Percentiles rank a stretch among this genome's conserved stretches.
phyloP scores from a whole-genome alignment of 2,329 filamentous ascomycete species.

The Pseudogymnoascus sp. region DNA sequence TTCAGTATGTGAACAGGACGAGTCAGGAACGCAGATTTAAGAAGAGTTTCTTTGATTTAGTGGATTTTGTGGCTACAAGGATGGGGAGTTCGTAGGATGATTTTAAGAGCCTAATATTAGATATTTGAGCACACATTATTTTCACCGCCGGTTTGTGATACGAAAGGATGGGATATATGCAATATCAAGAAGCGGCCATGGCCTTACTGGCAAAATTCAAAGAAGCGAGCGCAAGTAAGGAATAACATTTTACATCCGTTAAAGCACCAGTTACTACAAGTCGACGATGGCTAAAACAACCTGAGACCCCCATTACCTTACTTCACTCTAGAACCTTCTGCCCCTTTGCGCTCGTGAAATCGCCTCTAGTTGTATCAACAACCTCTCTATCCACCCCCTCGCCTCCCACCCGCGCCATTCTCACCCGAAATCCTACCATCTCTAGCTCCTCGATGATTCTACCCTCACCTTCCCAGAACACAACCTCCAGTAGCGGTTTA shows the following conservation, averaged over 20 bases:
- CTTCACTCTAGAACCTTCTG: not conserved
- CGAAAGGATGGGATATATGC: not conserved
- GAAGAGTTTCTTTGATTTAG: slow-evolving; percentile 42
- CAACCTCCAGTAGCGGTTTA: slow-evolving; percentile 2
- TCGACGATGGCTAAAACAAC: too few relatives aligned
- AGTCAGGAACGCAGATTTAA: slow-evolving; percentile 37
- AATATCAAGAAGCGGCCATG: not conserved
- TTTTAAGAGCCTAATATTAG: not conserved
- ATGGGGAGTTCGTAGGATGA: not conserved
- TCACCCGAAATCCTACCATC: slow-evolving; percentile 1
- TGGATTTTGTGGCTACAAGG: slow-evolving; percentile 35
- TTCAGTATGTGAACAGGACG: slow-evolving; percentile 41
- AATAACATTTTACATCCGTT: too few relatives aligned
- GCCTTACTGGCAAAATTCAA: too few relatives aligned
- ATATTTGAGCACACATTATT: not conserved
- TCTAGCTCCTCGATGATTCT: not conserved
- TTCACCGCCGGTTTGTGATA: not conserved
- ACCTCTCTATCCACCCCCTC: not conserved
- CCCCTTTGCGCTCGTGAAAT: not conserved
- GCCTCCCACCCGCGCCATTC: not conserved
- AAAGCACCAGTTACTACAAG: too few relatives aligned
- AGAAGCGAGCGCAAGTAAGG: too few relatives aligned
- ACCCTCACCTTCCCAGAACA: not conserved
- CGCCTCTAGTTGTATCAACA: not conserved
- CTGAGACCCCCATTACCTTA: too few relatives aligned